Percentiles rank a stretch among this genome's conserved stretches.
These are phyloP conservation scores for Eucalyptus curtisii DNA, from an alignment of 345 rosid genomes.

Conservation along the genomic window DNA sequence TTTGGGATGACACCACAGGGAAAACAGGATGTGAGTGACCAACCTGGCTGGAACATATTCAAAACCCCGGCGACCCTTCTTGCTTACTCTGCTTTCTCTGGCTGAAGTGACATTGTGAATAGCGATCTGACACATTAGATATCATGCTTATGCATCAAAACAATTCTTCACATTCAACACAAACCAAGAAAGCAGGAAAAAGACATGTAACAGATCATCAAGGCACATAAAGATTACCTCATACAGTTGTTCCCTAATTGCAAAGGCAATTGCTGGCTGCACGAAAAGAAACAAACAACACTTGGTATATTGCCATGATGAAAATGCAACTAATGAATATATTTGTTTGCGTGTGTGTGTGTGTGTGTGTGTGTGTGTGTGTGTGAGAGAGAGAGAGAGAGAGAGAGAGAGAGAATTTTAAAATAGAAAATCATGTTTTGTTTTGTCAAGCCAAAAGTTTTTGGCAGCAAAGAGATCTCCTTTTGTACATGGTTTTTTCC, in stretches of 20 bases:
- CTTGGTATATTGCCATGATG: neutral
- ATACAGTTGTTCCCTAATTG: constrained; percentile 90
- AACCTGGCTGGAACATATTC: constrained; percentile 70
- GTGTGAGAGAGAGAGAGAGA: neutral
- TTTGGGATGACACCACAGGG: neutral
- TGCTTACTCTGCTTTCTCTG: constrained; percentile 71
- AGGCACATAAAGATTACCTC: constrained; percentile 38
- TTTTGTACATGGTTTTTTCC: neutral
- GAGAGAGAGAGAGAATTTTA: neutral
- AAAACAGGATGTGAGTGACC: neutral
- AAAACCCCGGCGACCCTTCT: constrained; percentile 77
- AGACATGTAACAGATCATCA: neutral
- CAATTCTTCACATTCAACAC: neutral
- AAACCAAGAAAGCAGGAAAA: neutral
- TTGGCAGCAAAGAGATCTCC: neutral
- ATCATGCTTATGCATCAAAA: neutral
- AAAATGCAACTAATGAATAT: neutral
- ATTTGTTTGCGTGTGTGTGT: neutral
- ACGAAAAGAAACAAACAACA: neutral
- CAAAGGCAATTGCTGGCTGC: constrained; percentile 95
- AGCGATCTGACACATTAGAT: constrained; percentile 41
- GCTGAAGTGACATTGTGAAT: constrained; percentile 81
- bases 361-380: too few species aligned
- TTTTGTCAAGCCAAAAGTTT: neutral
- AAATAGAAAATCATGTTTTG: neutral